phyloP scores from a whole-genome alignment of 768 basidiomycete genomes.

The Boletus rex-veris region DNA sequence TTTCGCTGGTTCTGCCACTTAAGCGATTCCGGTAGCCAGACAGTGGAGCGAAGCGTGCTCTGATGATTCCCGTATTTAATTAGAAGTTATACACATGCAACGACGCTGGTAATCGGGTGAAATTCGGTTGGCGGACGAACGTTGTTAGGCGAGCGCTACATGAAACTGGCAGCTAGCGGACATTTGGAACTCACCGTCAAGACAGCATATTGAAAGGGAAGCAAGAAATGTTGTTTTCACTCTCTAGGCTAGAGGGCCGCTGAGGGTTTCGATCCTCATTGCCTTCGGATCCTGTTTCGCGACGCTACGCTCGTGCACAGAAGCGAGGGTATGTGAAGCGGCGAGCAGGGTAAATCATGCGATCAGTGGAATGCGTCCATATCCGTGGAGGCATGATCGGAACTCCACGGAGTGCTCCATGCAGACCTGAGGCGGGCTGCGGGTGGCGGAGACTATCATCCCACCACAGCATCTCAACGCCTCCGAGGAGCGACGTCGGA shows the following conservation, averaged over 20 bases:
- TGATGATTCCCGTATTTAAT: constrained; percentile 1
- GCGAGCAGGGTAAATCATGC: constrained; percentile 12
- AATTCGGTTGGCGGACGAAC: neutral
- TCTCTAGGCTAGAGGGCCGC: constrained; percentile 8
- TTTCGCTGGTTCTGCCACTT: neutral
- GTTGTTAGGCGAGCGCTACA: constrained; percentile 8
- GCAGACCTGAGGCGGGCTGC: constrained; percentile 1
- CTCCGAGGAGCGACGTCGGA: neutral
- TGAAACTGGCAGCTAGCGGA: constrained; percentile 12
- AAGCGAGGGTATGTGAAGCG: constrained; percentile 19
- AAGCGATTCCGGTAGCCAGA: neutral
- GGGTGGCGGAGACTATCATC: neutral
- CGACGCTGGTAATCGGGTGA: constrained; percentile 8
- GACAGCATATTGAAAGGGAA: constrained; percentile 3
- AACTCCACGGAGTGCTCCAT: constrained; percentile 22
- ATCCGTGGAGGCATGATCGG: constrained; percentile 13
- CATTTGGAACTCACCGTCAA: constrained; percentile 1
- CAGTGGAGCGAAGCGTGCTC: neutral
- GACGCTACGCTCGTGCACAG: constrained; percentile 12
- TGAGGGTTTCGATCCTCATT: constrained; percentile 17
- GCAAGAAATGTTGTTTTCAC: neutral
- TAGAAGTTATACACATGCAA: neutral
- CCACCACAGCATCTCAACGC: neutral
- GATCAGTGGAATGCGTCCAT: constrained; percentile 1
- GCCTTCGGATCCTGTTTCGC: constrained; percentile 22